Percentiles rank a stretch among this genome's conserved stretches.
phyloP scores from a whole-genome alignment of 1,284 basidiomycete species.

The Sutorius eximius region DNA sequence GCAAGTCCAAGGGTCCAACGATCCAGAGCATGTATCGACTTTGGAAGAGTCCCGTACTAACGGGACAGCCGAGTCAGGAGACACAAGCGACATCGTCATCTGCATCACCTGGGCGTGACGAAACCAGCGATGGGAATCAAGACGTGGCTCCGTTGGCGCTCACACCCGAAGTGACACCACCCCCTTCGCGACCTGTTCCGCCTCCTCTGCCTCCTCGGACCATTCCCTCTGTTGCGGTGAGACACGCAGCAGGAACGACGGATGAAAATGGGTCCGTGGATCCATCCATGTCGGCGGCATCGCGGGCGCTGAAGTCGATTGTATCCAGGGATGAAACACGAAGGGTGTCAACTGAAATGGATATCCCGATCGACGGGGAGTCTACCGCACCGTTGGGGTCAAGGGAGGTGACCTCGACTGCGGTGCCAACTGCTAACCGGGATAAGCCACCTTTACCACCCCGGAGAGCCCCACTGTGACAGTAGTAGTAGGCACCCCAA shows the following conservation, averaged over 20 bases:
- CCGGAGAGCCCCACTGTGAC: constrained; percentile 27
- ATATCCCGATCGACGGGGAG: constrained; percentile 5
- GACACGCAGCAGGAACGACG: constrained; percentile 31
- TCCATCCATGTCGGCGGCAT: constrained; percentile 41
- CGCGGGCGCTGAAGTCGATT: constrained; percentile 55
- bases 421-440: constrained; percentile 4
- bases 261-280: constrained; percentile 20
- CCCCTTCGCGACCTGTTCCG: constrained; percentile 21
- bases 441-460: constrained; percentile 39
- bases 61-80: constrained; percentile 30
- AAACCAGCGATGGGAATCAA: constrained; percentile 31
- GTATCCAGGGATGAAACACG: constrained; percentile 45
- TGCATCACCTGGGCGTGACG: constrained; percentile 14
- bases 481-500: neutral
- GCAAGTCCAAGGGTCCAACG: constrained; percentile 46
- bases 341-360: constrained; percentile 27
- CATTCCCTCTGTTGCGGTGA: constrained; percentile 30
- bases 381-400: neutral
- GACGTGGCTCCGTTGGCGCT: constrained; percentile 32
- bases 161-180: constrained; percentile 15
- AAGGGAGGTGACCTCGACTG: constrained; percentile 11
- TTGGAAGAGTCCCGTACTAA: constrained; percentile 54
- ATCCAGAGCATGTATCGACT: constrained; percentile 69
- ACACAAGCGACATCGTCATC: constrained; percentile 24
- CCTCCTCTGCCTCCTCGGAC: constrained; percentile 64